Evolutionary conservation across 129 eudicot species (phyloP).

Genomic region (Heracleum sosnowskyi): DNA sequence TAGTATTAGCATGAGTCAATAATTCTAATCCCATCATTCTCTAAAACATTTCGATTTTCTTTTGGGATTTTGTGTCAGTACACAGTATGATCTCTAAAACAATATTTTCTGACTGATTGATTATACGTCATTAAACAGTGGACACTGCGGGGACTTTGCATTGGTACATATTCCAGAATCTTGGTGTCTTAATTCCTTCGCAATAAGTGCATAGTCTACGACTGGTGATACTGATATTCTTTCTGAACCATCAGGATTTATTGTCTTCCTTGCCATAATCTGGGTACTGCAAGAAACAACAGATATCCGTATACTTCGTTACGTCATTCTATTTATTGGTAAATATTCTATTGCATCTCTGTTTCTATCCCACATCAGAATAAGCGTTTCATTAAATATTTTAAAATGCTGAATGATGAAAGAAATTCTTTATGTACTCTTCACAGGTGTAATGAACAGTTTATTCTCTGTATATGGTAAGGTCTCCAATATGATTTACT

Average conservation of each 20-base stretch:
- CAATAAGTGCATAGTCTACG: constrained; percentile 12
- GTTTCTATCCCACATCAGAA: not conserved
- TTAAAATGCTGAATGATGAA: not conserved
- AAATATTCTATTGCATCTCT: constrained; percentile 7
- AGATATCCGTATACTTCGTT: constrained; percentile 61
- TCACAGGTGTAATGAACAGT: constrained; percentile 98
- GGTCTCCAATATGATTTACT: not conserved
- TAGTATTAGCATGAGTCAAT: not conserved
- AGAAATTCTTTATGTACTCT: not conserved
- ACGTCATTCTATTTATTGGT: constrained; percentile 89
- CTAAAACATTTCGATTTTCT: constrained; percentile 10
- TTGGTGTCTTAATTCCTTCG: constrained; percentile 18
- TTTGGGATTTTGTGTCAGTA: constrained; percentile 28
- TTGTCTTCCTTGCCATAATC: constrained; percentile 59
- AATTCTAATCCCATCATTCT: not conserved
- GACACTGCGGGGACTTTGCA: constrained; percentile 97
- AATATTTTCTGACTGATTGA: constrained; percentile 23
- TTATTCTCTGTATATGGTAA: constrained; percentile 94
- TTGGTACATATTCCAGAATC: constrained; percentile 46
- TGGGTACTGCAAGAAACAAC: constrained; percentile 85
- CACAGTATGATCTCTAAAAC: constrained; percentile 45
- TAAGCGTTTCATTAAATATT: constrained; percentile 4
- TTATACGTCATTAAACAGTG: constrained; percentile 49
- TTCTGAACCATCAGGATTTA: constrained; percentile 56
- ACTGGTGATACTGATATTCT: constrained; percentile 12